Evolutionary conservation across 495 filamentous ascomycete species (phyloP), one percentile per base, ranked within the genome.

Genomic region (Aspergillus olivimuriae): DNA sequence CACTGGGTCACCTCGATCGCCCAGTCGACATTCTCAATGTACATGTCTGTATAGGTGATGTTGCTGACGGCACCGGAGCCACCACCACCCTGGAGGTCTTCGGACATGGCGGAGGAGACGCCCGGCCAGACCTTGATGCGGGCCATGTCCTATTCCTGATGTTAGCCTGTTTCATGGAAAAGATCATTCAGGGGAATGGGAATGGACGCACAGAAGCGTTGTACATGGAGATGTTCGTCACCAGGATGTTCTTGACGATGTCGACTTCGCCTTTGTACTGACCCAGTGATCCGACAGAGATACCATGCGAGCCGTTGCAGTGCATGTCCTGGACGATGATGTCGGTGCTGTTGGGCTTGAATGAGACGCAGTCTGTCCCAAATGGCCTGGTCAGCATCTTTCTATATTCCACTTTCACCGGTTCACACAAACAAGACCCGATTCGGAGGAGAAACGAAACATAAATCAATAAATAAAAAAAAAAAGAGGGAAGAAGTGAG

Each of bases 261-360:
- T 86, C 82, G 33, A 73, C 70, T 43, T 77, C 71, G 20, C 74
- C 78, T 3, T 60, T 46, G 47, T 86, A 86, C 51, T 86, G 82
- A 0, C 82, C 82, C 0, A 86, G 68, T 14, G 76, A 81, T 16
- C 82, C 82, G 28, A 86, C 80, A 12, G 74, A 80, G 50, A 85
- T 84, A n/a, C 82, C 82, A 57, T 86, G 82, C 10, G 80, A 85
- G 35, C 84, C 84, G 43, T 81, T 82, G 62, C 84, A 88, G 42
- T 69, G 65, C 15, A 88, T 56, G 44, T 82, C 82, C 57, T 86
- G 81, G 14, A 87, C 76, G 4, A 88, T 63, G 41, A 88, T 80
- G 41, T 87, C 70, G n/a, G 81, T 85, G 57, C 73, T 80, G 58
- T 87, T 87, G 2, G 83, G 83, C 58, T 88, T 87, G 72, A 87